Conservation (phyloP, 2,329 filamentous ascomycete species). For the Xenoacremonium recifei region DNA sequence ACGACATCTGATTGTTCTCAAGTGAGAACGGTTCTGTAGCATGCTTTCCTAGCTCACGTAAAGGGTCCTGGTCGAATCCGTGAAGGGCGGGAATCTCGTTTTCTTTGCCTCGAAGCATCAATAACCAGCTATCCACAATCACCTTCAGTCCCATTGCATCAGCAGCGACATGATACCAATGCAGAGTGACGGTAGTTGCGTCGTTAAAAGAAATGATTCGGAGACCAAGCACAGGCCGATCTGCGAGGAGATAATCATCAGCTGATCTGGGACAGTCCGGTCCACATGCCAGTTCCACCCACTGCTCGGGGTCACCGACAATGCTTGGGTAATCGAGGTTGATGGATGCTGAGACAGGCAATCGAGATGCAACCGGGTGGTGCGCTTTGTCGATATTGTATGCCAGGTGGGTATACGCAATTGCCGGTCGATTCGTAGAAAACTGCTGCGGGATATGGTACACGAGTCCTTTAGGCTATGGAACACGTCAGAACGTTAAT, state of each 20-base stretch:
- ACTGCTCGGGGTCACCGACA: constrained; percentile 6
- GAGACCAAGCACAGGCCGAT: constrained; percentile 40
- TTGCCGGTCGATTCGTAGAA: neutral
- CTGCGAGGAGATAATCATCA: constrained; percentile 35
- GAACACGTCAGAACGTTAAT: no score
- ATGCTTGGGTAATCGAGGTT: neutral
- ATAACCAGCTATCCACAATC: constrained; percentile 38
- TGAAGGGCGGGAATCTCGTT: constrained; percentile 4
- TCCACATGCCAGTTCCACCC: constrained; percentile 1
- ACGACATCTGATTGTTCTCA: neutral
- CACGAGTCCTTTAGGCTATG: no score
- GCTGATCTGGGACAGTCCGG: neutral
- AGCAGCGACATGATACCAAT: constrained; percentile 39
- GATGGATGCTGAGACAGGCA: constrained; percentile 1
- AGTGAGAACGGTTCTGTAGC: constrained; percentile 3
- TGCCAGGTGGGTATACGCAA: constrained; percentile 2
- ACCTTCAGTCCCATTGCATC: constrained; percentile 38
- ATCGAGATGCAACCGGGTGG: constrained; percentile 1
- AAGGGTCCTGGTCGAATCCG: neutral
- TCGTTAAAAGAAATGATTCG: constrained; percentile 42
- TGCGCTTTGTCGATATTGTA: neutral
- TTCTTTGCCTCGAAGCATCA: constrained; percentile 4
- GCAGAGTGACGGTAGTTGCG: constrained; percentile 38
- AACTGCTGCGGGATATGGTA: constrained; percentile 4
- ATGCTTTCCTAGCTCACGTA: constrained; percentile 7